These are phyloP conservation scores for Onygenales sp. DNA, from an alignment of 2,329 filamentous ascomycete genomes.

Conservation along the genomic window DNA sequence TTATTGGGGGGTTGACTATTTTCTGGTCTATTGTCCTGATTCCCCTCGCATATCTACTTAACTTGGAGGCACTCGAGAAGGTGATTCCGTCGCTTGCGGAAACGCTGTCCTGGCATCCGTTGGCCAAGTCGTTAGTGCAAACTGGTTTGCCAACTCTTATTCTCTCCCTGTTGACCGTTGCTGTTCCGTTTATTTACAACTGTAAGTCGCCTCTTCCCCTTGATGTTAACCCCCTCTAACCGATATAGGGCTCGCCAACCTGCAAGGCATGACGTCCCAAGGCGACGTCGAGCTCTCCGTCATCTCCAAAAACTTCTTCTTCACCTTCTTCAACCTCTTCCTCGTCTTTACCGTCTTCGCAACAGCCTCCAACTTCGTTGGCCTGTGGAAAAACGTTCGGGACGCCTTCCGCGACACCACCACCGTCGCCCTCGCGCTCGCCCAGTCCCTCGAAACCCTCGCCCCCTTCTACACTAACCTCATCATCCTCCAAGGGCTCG, in stretches of 20 bases:
- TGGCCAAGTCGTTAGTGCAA: constrained; percentile 68
- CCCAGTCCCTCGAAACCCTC: constrained; percentile 62
- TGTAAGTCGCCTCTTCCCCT: constrained; percentile 41
- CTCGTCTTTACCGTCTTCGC: constrained; percentile 85
- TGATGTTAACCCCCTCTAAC: not conserved
- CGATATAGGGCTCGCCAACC: constrained; percentile 59
- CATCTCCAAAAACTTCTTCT: constrained; percentile 98
- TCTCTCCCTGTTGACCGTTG: constrained; percentile 77
- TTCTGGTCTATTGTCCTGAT: constrained; percentile 81
- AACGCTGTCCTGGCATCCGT: constrained; percentile 56
- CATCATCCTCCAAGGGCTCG: constrained; percentile 87
- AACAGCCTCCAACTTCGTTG: constrained; percentile 65
- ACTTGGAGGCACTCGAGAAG: constrained; percentile 67
- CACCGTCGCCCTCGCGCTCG: constrained; percentile 65
- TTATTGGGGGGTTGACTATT: constrained; percentile 74
- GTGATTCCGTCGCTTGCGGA: constrained; percentile 62
- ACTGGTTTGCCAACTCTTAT: constrained; percentile 80
- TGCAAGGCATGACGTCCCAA: constrained; percentile 90
- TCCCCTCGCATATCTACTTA: constrained; percentile 67
- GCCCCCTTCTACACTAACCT: constrained; percentile 86
- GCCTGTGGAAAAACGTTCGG: constrained; percentile 53
- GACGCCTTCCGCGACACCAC: constrained; percentile 71
- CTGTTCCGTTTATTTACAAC: constrained; percentile 90
- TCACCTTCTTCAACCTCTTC: constrained; percentile 98
- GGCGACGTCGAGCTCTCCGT: constrained; percentile 89